Percentiles rank a stretch among this genome's conserved stretches.
These are phyloP conservation scores for Podosphaera xanthii DNA, from an alignment of 2,329 filamentous ascomycete species.

Conservation along the genomic window DNA sequence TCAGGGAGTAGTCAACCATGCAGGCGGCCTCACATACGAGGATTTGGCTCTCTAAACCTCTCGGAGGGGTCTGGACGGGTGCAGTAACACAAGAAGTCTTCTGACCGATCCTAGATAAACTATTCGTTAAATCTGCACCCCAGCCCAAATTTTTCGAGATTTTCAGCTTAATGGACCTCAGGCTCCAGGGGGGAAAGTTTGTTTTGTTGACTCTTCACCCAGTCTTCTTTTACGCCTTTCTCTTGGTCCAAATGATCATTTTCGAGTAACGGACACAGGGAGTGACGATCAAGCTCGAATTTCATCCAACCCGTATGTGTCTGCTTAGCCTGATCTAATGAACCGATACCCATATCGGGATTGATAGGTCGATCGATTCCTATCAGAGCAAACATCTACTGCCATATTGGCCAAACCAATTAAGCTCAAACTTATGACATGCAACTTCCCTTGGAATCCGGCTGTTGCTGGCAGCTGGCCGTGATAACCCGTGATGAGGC, in stretches of 20 bases:
- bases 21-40: not conserved
- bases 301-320: not conserved
- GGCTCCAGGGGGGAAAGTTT: not conserved
- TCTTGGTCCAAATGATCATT: not conserved
- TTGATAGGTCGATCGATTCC: not conserved
- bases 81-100: not conserved
- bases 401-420: not conserved
- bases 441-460: constrained; percentile 1
- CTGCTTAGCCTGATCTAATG: not conserved
- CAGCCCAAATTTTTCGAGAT: not conserved
- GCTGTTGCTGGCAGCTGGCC: not conserved
- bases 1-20: not conserved
- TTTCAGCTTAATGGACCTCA: not conserved
- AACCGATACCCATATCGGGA: not conserved
- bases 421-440: not conserved
- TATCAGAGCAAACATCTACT: not conserved
- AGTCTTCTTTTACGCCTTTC: not conserved
- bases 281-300: not conserved
- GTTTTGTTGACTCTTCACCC: not conserved
- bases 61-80: not conserved
- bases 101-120: not conserved
- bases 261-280: not conserved
- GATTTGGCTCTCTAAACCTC: not conserved
- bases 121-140: not conserved
- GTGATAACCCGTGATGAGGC: not conserved